Evolutionary conservation across 768 basidiomycete genomes (phyloP), one percentile per base, ranked within the genome.

Genomic region (Hericium rajendrae): DNA sequence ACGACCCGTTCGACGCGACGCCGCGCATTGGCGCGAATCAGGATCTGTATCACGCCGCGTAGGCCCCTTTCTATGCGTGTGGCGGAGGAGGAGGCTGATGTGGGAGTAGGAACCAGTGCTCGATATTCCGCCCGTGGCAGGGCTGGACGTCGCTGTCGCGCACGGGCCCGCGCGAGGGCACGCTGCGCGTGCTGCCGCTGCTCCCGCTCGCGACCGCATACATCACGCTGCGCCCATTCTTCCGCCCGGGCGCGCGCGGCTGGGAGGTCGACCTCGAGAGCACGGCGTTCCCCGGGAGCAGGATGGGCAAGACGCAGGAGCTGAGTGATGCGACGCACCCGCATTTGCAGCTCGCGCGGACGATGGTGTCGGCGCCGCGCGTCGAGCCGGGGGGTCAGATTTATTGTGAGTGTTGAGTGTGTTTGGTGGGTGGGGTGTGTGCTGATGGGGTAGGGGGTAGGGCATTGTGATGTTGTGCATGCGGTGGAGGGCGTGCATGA

Each of bases 351-450:
- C 74, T 89, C 1, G 75, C 77, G 0, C 70, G 78, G 50, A 82
- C 82, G 1, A 88, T 91, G 85, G 80, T 80, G 26, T 81, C 83
- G 2, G 74, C 87, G 9, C 88, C 88, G 1, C 79, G 75, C 59
- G 88, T 91, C 5, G 73, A 76, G 53, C 87, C 88, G 0, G 89
- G 89, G 2, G 88, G 91, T 65, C 81, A 84, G 63, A 85, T 88
- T 3, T 88, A 85, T 69, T 89, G 88, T 61, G 52, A 4, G 57
- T 24, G 6, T 6, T 22, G 22, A 2, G 37, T 2, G 50, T 3
- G 28, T 6, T 16, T 51, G 3, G 18, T 12, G 8, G 22, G 50
- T 51, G 50, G 50, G 28, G 22, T 10, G 20, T 16, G 15, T 16
- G 28, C 50, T 51, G 50, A 12, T 26, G 22, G 50, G 4, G 22